A percentile compares a stretch with the other conserved stretches of the same genome.
phyloP scores from a whole-genome alignment of 1,139 yeast genomes.

The Hyphopichia buzzinii region DNA sequence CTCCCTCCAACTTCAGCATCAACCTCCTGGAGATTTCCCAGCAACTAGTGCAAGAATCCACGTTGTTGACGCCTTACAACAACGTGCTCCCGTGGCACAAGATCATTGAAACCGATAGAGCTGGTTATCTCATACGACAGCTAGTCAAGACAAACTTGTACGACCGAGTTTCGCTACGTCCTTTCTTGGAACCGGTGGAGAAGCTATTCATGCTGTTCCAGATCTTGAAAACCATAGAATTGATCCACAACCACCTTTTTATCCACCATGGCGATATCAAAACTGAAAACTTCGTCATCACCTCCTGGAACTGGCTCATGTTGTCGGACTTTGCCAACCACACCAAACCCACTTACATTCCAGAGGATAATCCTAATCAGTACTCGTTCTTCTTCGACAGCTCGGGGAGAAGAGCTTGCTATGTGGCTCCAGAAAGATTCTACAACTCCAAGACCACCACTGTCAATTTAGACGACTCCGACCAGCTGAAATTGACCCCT shows the following conservation, averaged over 20 bases:
- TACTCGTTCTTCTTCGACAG: conserved; percentile 91
- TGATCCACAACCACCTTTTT: conserved; percentile 56
- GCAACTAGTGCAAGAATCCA: conserved; percentile 33
- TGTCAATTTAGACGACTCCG: conserved; percentile 11
- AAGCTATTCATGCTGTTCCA: conserved; percentile 85
- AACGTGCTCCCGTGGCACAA: conserved; percentile 72
- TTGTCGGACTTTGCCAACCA: conserved; percentile 80
- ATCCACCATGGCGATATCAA: conserved; percentile 89
- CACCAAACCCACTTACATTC: conserved; percentile 76
- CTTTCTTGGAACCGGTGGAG: conserved; percentile 80
- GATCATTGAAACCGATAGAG: conserved; percentile 84
- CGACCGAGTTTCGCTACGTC: conserved; percentile 84
- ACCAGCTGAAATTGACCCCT: conserved; percentile 43
- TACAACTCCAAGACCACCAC: conserved; percentile 25
- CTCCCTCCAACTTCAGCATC: conserved; percentile 42
- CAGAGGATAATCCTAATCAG: conserved; percentile 94
- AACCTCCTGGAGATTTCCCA: conserved; percentile 30
- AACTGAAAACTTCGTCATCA: conserved; percentile 81
- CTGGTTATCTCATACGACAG: conserved; percentile 87
- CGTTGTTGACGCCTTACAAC: conserved; percentile 48
- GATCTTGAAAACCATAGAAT: conserved; percentile 56
- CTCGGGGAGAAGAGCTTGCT: conserved; percentile 81
- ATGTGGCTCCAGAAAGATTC: conserved; percentile 93
- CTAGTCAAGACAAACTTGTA: conserved; percentile 74
- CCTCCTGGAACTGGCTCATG: conserved; percentile 87